Base-by-base conservation (phyloP, 1,284 basidiomycete species). In the Apiotrichum domesticum region DNA sequence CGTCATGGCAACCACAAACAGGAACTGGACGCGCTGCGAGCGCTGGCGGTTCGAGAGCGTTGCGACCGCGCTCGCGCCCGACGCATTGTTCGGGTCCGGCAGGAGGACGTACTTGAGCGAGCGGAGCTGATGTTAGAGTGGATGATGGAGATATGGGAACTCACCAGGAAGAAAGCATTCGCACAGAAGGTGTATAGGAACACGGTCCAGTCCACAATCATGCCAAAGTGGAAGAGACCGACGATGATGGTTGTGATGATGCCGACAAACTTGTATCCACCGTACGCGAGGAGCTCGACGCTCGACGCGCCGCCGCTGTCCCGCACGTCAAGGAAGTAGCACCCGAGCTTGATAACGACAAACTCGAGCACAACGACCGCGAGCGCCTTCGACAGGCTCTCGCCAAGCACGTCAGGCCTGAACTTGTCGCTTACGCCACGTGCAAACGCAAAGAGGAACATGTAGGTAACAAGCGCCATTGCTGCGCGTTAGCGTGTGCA, bases 261-360 rank as follows among this genome's bases (percentile, higher is more conserved):
- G 3, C 91, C 92, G 46, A 98, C 90, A 69, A 98, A 98, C 73
- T 98, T 98, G 80, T 98, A 98, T 0, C 96, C 95, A 4, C 87
- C 87, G 71, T 97, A 98, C 5, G 80, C 79, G 13, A 82, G 73
- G 55, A 83, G 66, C 62, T 83, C 82, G 39, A 80, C 48, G 83
- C 87, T 58, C 86, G 76, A 55, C 85, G 80, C 76, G 85, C 83
- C 59, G 29, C 84, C 84, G 32, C 84, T 84, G 9, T 85, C 85
- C 55, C 86, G 84, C 13, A 96, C 88, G 64, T 90, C 90, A 54
- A 95, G 82, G 51, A 96, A 79, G 73, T 97, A 97, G 69, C 90
- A 94, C 0, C 92, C 92, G 0, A 92, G 80, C 59, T 92, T 90
- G 66, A 98, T 88, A 55, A 88, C 86, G 35, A 85, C 77, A 70